Base-by-base conservation (phyloP, 106 monocot species). In the Dioscorea alata region DNA sequence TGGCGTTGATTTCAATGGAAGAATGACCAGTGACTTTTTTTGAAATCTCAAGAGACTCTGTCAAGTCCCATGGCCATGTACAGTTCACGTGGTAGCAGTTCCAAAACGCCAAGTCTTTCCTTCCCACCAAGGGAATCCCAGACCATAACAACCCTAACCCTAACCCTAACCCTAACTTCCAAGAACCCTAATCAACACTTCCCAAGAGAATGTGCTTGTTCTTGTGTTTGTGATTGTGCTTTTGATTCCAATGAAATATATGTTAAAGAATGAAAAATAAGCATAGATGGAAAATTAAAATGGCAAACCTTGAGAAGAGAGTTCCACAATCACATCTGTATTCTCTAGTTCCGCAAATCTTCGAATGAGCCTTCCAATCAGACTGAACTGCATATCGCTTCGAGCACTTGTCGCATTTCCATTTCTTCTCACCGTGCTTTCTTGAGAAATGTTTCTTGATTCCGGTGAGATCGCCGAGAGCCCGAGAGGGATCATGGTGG, bases 291-390 rank as follows among this genome's bases (percentile, higher is more conserved):
- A 54, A 54, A 18, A 53, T 53, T 17, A 17, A 33, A 2, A 42
- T 8, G 0, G 10, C 49, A 6, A 21, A 80, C 80, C 80, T 75
- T 24, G 92, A 88, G 83, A 92, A 92, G 70, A 92, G 67, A 49
- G 92, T 92, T 64, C 92, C 92, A 32, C 92, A 92, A 68, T 92
- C 88, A 74, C 92, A 92, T 61, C 78, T 83, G 67, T 92, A 92
- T 71, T 88, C 92, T 22, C 88, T 76, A 20, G 88, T 88, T 28
- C 92, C 92, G 76, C 92, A 88, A 49, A 80, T 85, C 82, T 91
- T 91, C 64, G 52, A 59, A 54, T 91, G 91, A 28, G 91, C 91
- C 77, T 91, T 91, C 87, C 87, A 84, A 74, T 91, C 91, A 17
- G 91, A 87, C 72, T 87, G 87, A 22, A 91, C 91, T 13, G 91